Percentiles rank a stretch among this genome's conserved stretches.
phyloP scores from a whole-genome alignment of 257 asterid species.

The Solanum etuberosum region DNA sequence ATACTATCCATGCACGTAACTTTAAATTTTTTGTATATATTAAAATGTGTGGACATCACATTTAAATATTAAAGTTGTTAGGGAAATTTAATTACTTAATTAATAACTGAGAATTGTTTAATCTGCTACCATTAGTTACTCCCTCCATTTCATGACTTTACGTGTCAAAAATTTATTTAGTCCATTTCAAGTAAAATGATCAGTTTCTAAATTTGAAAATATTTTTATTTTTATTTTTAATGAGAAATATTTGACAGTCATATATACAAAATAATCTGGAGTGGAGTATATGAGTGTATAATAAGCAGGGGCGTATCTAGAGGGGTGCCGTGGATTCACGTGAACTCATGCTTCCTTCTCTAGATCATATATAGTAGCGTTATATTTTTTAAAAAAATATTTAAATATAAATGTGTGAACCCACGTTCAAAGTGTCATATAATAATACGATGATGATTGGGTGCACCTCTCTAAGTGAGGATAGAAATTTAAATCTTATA shows the following conservation, averaged over 20 bases:
- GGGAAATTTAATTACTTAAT: background rate
- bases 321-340: too few relatives aligned
- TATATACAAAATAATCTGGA: background rate
- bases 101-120: background rate
- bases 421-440: too few relatives aligned
- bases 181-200: background rate
- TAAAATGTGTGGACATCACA: background rate
- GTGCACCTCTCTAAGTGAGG: too few relatives aligned
- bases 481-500: too few relatives aligned
- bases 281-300: background rate
- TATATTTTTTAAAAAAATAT: too few relatives aligned
- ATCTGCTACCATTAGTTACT: background rate
- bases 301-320: too few relatives aligned
- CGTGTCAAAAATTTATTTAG: background rate
- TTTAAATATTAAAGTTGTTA: background rate
- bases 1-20: background rate
- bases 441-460: too few relatives aligned
- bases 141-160: background rate
- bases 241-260: background rate
- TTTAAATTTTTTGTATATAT: background rate
- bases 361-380: too few relatives aligned
- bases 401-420: too few relatives aligned
- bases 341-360: too few relatives aligned
- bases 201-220: background rate
- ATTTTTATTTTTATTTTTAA: too few relatives aligned